Evolutionary conservation across 305 asterid genomes (phyloP), one percentile per base, ranked within the genome.

Genomic region (Fraxinus dipetala): DNA sequence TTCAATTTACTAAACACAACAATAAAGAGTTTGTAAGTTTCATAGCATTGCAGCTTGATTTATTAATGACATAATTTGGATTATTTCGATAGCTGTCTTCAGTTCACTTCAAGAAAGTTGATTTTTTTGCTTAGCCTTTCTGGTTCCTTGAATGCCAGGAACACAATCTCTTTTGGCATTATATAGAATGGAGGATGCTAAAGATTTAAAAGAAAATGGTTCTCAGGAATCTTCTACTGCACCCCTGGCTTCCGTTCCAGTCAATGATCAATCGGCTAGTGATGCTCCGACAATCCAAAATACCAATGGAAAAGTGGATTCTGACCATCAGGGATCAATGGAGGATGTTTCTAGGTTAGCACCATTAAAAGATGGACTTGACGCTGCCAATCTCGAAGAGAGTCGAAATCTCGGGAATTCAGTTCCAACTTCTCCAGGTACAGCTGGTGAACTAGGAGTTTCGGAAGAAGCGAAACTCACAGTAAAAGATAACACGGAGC

Each of bases 151-250:
- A 43, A 80, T 85, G 80, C 80, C 87, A 78, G 85, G 86, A 78
- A 34, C 78, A 54, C 36, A 48, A 38, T 86, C 77, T 36, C 72
- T 75, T 76, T 13, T 84, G 75, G 81, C 83, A 77, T 80, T 31
- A 75, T 78, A 45, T 78, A 84, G 75, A 83, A 94, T 94, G 97
- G 97, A 85, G 85, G 91, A 80, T 79, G 89, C 80, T 81, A 85
- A 88, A 82, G 80, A 24, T 59, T 81, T 78, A 72, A 85, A 86
- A 69, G 91, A 77, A 82, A 84, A 82, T 75, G 87, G 85, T 81
- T 81, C 86, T 38, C 82, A 87, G 34, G 85, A 85, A 72, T 80
- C 89, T 40, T 77, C 86, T 43, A 74, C 78, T 18, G 76, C 80
- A 14, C 85, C 91, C 36, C 75, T 48, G 31, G 65, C 83, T 59